Evolutionary conservation across 2,329 filamentous ascomycete species (phyloP), one percentile per base, ranked within the genome.

Genomic region (Cytospora leucostoma): DNA sequence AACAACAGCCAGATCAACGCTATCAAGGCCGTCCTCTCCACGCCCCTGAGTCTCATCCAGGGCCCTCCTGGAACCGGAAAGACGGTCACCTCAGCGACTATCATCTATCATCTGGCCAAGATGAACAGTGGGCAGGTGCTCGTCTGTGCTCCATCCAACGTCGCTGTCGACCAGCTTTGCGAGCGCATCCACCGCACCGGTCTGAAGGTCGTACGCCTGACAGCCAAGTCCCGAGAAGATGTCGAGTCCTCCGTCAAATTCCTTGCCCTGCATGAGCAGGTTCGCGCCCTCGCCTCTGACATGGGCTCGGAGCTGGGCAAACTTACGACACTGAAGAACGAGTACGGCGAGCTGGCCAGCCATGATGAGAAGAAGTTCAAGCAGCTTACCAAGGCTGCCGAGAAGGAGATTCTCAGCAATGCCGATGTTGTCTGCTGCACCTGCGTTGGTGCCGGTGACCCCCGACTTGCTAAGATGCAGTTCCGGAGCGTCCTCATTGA

Each of bases 301-400:
- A 96, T 91, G 76, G 98, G 98, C 72, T 88, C 92, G 55, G 95
- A 99, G 74, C 82, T 99, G 64, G 88, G 89, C 72, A 98, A 97
- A 76, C 86, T 98, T 61, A 92, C 92, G 58, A 92, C 96, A 76
- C 86, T 99, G 63, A 99, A 99, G 83, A 88, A 84, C 62, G 93
- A 97, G 71, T 82, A 94, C 54, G 93, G 94, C 65, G 95, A 98
- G 78, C 77, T 99, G 66, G 95, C 92, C 4, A 96, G 92, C 71
- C 90, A 96, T 75, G 95, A 99, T 72, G 95, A 99, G 79, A 99
- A 99, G 84, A 97, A 96, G 73, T 95, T 95, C 82, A 97, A 97
- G 79, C 91, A 96, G 73, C 85, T 99, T 57, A 97, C 93, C 65
- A 91, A 96, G 70, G 89, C 90, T 63, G 95, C 95, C 10, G 95